phyloP scores from a whole-genome alignment of 805 yeast genomes.

The Metschnikowia cerradonensis region DNA sequence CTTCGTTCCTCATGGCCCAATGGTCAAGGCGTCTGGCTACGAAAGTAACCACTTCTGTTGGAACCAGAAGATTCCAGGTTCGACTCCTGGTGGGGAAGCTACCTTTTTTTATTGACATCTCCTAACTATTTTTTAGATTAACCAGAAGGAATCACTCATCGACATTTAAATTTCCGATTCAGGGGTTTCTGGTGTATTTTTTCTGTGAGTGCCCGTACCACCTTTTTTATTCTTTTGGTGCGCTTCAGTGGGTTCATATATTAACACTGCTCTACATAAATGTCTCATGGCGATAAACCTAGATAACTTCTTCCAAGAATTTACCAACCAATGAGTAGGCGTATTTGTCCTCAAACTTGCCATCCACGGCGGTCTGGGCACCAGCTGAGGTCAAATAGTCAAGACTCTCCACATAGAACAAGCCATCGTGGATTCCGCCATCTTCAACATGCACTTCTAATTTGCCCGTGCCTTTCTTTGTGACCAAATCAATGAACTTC shows the following conservation, averaged over 20 bases:
- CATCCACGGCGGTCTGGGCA: slow-evolving; percentile 20
- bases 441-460: slow-evolving; percentile 22
- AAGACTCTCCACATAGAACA: slow-evolving; percentile 33
- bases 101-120: slow-evolving; percentile 27
- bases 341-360: slow-evolving; percentile 23
- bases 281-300: background rate
- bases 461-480: slow-evolving; percentile 16
- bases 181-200: background rate
- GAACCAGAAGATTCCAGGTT: slow-evolving; percentile 54
- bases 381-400: slow-evolving; percentile 25
- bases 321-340: slow-evolving; percentile 15
- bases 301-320: slow-evolving; percentile 15
- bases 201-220: background rate
- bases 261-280: background rate
- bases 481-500: slow-evolving; percentile 19
- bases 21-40: slow-evolving; percentile 77
- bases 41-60: slow-evolving; percentile 47
- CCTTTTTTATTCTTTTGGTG: background rate
- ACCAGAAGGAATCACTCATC: too few species aligned
- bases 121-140: background rate
- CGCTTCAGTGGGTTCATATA: too few species aligned
- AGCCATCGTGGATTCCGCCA: slow-evolving; percentile 35
- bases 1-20: slow-evolving; percentile 71
- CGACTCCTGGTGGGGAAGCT: slow-evolving; percentile 55
- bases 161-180: background rate